Evolutionary conservation across 352 stramenopile genomes (phyloP), one percentile per base, ranked within the genome.

Genomic region (Peronospora destructor): DNA sequence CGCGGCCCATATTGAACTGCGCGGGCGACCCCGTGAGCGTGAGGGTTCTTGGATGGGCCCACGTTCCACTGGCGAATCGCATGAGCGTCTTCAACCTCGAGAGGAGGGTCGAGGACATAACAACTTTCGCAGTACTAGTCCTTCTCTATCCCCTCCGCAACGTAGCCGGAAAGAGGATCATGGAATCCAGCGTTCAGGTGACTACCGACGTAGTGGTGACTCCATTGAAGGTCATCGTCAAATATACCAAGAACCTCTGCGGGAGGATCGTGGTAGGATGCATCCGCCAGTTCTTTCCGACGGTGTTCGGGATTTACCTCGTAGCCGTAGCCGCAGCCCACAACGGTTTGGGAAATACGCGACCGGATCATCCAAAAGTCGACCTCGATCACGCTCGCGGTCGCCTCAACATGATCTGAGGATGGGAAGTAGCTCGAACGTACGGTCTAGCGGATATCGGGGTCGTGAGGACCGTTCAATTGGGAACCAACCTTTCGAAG

Each of bases 1-100:
- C 32, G 23, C 43, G 34, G 37, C 51, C 37, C 36, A 38, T 47
- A 39, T 30, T 7, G 65, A 71, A 42, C n/a, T 61, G 2, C 65
- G 65, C 45, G 61, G 65, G 25, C 53, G 61, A 44, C 58, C 58
- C 13, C 58, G 55, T 41, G 61, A 70, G 41, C 65, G 65, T 33
- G 58, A 63, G 10, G 28, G 37, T 13, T 43, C 46, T 46, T 66
- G 50, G 49, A 63, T 64, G 35, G 50, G 45, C 16, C 28, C 42
- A 11, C 61, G 47, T 5, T 52, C 51, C 9, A 41, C 37, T 4
- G 49, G 56, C 39, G 46, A 59, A 14, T 35, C 41, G 2, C 56
- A 52, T 16, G 60, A 68, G 8, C 54, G 40, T 13, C 53, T 51
- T 40, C 51, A 53, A 25, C 14, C 35, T 0, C 40, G 51, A 32